Evolutionary conservation across 306 rosid species (phyloP).

Genomic region (Gleditsia sinensis): DNA sequence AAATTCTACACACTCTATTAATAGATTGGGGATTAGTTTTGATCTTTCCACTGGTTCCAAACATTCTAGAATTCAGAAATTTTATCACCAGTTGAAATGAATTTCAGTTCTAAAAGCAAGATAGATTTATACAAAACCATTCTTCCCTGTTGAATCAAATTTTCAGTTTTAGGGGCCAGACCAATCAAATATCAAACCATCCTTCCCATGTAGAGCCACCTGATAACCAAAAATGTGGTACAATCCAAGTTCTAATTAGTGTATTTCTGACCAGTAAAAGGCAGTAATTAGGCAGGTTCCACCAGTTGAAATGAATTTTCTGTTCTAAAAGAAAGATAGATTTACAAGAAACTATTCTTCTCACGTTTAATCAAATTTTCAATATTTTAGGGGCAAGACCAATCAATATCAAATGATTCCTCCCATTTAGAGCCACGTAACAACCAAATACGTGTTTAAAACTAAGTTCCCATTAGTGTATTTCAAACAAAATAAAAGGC

Average conservation of each 20-base stretch:
- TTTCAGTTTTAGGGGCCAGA: neutral
- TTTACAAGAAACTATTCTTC: neutral
- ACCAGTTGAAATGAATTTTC: neutral
- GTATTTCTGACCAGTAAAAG: neutral
- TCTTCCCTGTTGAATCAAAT: neutral
- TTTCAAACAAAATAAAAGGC: neutral
- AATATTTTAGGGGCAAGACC: neutral
- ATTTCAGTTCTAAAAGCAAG: neutral
- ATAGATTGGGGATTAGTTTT: neutral
- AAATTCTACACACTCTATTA: neutral
- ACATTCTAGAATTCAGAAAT: neutral
- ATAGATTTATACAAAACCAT: neutral
- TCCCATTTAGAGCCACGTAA: neutral
- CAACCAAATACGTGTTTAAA: neutral
- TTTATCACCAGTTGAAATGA: constrained; percentile 1
- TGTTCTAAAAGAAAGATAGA: neutral
- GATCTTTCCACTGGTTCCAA: constrained; percentile 8
- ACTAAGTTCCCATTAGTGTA: neutral
- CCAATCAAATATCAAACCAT: neutral
- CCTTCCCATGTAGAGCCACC: constrained; percentile 3
- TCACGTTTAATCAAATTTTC: neutral
- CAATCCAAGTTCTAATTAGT: neutral
- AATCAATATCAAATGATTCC: neutral
- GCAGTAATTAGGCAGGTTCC: neutral
- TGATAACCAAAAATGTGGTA: neutral